Evolutionary conservation across 768 basidiomycete species (phyloP).

Genomic region (Russula virescens): DNA sequence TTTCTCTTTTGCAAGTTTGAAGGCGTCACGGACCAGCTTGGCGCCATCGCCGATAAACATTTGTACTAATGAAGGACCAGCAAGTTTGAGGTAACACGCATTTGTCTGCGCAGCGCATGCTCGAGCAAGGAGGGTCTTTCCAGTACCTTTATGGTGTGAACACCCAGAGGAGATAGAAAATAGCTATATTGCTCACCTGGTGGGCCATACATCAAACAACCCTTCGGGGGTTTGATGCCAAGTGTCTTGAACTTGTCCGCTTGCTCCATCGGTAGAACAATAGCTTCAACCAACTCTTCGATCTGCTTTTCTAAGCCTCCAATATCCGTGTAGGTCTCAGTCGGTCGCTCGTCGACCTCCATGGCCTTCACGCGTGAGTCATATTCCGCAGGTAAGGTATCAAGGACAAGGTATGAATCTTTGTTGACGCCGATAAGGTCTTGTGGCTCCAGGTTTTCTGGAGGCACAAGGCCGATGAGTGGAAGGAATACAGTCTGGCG

Average conservation of each 20-base stretch:
- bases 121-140: constrained; percentile 95
- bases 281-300: constrained; percentile 96
- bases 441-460: constrained; percentile 81
- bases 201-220: constrained; percentile 97
- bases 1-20: constrained; percentile 97
- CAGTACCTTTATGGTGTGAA: constrained; percentile 55
- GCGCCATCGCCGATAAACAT: constrained; percentile 99
- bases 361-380: constrained; percentile 99
- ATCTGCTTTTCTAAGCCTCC: constrained; percentile 99
- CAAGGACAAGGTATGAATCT: constrained; percentile 95
- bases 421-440: constrained; percentile 99
- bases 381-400: constrained; percentile 93
- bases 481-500: constrained; percentile 98
- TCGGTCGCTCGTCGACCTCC: constrained; percentile 98
- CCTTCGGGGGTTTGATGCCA: constrained; percentile 98
- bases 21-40: constrained; percentile 96
- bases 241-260: constrained; percentile 97
- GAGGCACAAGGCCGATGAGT: constrained; percentile 93
- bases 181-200: constrained; percentile 56
- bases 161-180: background rate
- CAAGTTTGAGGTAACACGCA: constrained; percentile 96
- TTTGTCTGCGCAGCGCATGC: constrained; percentile 98
- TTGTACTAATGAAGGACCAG: constrained; percentile 95
- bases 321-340: constrained; percentile 95
- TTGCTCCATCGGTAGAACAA: constrained; percentile 97